Evolutionary conservation across 2,329 filamentous ascomycete genomes (phyloP).

Genomic region (Aspergillus sergii): DNA sequence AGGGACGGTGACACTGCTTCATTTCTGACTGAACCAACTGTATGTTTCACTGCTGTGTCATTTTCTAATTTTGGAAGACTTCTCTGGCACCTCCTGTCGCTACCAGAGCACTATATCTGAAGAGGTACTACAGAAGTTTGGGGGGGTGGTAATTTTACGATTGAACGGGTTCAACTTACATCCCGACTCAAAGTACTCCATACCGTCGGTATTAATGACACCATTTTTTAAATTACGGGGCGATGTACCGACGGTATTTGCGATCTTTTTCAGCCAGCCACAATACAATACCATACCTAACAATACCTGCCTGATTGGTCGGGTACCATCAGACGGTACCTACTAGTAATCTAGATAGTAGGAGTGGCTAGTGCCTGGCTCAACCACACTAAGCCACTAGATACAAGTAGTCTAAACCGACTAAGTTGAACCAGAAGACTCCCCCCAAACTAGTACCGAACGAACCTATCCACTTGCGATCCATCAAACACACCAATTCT

Average conservation of each 20-base stretch:
- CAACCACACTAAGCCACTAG: background rate
- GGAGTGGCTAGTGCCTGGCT: background rate
- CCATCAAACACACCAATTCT: background rate
- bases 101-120: background rate
- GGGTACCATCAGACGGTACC: background rate
- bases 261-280: background rate
- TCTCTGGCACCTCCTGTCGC: background rate
- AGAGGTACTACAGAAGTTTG: background rate
- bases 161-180: background rate
- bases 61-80: slow-evolving; percentile 1
- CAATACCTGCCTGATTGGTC: background rate
- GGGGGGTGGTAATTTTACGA: background rate
- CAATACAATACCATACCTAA: background rate
- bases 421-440: background rate
- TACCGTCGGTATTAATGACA: background rate
- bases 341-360: too few species aligned
- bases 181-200: background rate
- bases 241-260: background rate
- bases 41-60: background rate
- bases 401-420: background rate
- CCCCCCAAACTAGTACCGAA: background rate
- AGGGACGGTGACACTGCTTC: background rate
- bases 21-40: background rate
- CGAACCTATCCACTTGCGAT: background rate
- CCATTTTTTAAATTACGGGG: background rate